Base-by-base conservation (phyloP, 176 grass and related monocot genomes). In the Aegilops longissima region DNA sequence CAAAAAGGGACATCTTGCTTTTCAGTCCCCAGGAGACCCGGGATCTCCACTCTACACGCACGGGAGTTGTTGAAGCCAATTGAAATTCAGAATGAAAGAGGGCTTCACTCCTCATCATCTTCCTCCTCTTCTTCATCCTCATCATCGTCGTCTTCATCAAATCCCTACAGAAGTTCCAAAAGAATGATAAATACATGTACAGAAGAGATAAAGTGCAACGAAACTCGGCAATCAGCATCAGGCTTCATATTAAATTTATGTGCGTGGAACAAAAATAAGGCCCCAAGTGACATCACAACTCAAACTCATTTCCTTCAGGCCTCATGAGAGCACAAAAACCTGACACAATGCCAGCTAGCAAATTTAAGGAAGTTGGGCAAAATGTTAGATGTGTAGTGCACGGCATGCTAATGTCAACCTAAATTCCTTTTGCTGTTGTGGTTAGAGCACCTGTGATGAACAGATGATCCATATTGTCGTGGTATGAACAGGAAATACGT, bases 111-210 rank as follows among this genome's bases (percentile, higher is more conserved):
- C 75, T 31, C 73, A 2, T 76, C 74, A 66, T 90, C 87, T 44
- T 68, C 84, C 39, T 92, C 87, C 52, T 86, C 85, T 9, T 59
- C 90, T 9, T 59, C 90, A 62, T 87, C 83, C 0, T 86, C 91
- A 3, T 91, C 70, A 0, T 83, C 88, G 1, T 44, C 88, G 1
- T 80, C 89, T 42, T 81, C 89, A 76, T 89, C 92, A 76, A 81
- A 87, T 84, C 68, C 86, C 81, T 91, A 68, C 21, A 82, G 77
- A 76, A 76, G 73, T 87, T 71, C 64, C 62, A 69, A 12, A 56
- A 79, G 52, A 51, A 49, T 12, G 54, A 80, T 78, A 80, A 80
- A 73, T 23, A 79, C 23, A 65, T 10, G 35, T 12, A 68, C 8
- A 45, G 5, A 27, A 36, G 42, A 40, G 47, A 61, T 81, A 87